Evolutionary conservation across 2,329 filamentous ascomycete species (phyloP).

Genomic region (Colletotrichum sublineola): DNA sequence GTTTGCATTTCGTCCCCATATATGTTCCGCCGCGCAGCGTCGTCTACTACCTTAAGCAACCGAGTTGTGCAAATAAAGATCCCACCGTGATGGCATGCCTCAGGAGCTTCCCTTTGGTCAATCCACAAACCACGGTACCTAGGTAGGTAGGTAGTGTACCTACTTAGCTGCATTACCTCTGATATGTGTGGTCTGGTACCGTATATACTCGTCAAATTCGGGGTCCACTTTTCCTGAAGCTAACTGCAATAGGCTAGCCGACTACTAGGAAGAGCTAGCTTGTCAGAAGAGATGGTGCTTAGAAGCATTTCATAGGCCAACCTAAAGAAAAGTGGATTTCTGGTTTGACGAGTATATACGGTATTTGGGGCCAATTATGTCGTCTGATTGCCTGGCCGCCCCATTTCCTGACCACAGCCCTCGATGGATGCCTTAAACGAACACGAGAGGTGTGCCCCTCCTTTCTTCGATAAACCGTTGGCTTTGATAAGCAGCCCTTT

Average conservation of each 20-base stretch:
- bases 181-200: neutral
- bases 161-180: neutral
- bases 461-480: neutral
- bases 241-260: too few relatives aligned
- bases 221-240: too few relatives aligned
- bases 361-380: constrained; percentile 16
- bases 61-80: constrained; percentile 20
- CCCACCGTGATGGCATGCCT: neutral
- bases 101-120: constrained; percentile 29
- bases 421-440: constrained; percentile 21
- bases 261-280: too few relatives aligned
- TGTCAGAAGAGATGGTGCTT: too few relatives aligned
- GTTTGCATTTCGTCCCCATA: too few relatives aligned
- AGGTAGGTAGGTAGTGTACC: neutral
- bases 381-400: neutral
- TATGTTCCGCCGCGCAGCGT: neutral
- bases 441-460: constrained; percentile 23
- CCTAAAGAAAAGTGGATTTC: too few relatives aligned
- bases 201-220: too few relatives aligned
- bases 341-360: too few relatives aligned
- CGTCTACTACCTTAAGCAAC: neutral
- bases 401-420: neutral
- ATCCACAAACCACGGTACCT: neutral
- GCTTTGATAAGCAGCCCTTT: constrained; percentile 11
- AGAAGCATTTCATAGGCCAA: too few relatives aligned